Evolutionary conservation across 164 flowering plant genomes (phyloP).

Genomic region (Paratinospora sagittata): DNA sequence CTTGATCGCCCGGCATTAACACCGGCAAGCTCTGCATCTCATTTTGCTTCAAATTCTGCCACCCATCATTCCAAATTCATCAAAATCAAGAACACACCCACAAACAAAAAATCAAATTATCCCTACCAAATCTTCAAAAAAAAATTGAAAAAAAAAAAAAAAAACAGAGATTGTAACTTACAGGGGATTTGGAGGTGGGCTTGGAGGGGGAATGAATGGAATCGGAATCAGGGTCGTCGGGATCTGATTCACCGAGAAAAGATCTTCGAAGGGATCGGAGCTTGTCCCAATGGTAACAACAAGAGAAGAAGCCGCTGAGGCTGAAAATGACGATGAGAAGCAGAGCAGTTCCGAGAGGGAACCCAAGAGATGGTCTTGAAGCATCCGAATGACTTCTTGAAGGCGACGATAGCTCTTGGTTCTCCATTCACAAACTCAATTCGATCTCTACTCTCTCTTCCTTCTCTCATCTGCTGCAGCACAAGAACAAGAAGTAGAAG

Average conservation of each 20-base stretch:
- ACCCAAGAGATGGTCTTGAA: constrained; percentile 74
- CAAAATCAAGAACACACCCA: background rate
- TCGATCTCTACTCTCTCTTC: background rate
- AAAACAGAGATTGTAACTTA: constrained; percentile 17
- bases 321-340: constrained; percentile 62
- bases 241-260: constrained; percentile 23
- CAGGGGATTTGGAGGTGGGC: constrained; percentile 33
- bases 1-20: constrained; percentile 73
- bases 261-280: constrained; percentile 57
- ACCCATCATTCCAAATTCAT: background rate
- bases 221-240: constrained; percentile 18
- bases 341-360: constrained; percentile 83
- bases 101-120: no score
- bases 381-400: constrained; percentile 39
- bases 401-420: constrained; percentile 30
- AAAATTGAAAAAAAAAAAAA: background rate
- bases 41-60: constrained; percentile 33
- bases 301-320: constrained; percentile 82
- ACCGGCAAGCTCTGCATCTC: constrained; percentile 54
- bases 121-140: background rate
- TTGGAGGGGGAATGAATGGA: constrained; percentile 32
- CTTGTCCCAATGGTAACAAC: constrained; percentile 97
- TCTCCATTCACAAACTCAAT: constrained; percentile 64
- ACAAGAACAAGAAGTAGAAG: background rate
- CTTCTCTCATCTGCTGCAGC: background rate